Evolutionary conservation across 2,329 filamentous ascomycete species (phyloP).

Genomic region (Ascochyta clinopodiicola): DNA sequence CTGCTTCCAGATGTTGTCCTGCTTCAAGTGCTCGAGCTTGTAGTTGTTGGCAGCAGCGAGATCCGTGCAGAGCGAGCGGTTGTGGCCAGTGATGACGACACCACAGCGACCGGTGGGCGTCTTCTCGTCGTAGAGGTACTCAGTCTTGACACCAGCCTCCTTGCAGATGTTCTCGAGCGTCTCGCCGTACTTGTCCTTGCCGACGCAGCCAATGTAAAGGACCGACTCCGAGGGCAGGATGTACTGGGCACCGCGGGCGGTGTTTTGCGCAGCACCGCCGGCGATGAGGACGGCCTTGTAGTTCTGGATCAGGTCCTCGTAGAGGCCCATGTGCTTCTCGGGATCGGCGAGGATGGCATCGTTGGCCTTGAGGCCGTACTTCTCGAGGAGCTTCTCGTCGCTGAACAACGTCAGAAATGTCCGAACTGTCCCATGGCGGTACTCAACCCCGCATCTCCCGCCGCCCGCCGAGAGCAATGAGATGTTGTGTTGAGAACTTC

Average conservation of each 20-base stretch:
- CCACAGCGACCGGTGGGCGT: slow-evolving; percentile 91
- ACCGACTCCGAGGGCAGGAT: slow-evolving; percentile 88
- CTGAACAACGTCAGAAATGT: slow-evolving; percentile 56
- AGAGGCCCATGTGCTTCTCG: slow-evolving; percentile 85
- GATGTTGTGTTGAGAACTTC: background rate
- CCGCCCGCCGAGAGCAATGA: background rate
- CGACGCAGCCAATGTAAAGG: slow-evolving; percentile 91
- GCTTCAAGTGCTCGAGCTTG: slow-evolving; percentile 90
- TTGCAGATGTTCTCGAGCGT: slow-evolving; percentile 85
- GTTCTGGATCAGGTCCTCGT: slow-evolving; percentile 92
- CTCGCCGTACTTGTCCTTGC: slow-evolving; percentile 93
- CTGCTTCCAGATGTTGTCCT: slow-evolving; percentile 87
- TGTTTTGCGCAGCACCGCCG: slow-evolving; percentile 96
- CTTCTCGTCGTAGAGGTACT: slow-evolving; percentile 89
- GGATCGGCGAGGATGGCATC: slow-evolving; percentile 92
- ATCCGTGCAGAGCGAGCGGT: slow-evolving; percentile 93
- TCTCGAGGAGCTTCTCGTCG: slow-evolving; percentile 82
- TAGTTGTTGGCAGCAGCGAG: slow-evolving; percentile 97
- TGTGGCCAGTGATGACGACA: slow-evolving; percentile 95
- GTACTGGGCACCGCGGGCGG: slow-evolving; percentile 93
- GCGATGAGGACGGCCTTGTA: slow-evolving; percentile 93
- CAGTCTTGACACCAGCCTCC: slow-evolving; percentile 86
- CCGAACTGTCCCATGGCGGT: slow-evolving; percentile 23
- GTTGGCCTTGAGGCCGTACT: slow-evolving; percentile 94
- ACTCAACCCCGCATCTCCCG: slow-evolving; percentile 11